Evolutionary conservation across 176 grass and related monocot genomes (phyloP), one percentile per base, ranked within the genome.

Genomic region (Carex littledalei): DNA sequence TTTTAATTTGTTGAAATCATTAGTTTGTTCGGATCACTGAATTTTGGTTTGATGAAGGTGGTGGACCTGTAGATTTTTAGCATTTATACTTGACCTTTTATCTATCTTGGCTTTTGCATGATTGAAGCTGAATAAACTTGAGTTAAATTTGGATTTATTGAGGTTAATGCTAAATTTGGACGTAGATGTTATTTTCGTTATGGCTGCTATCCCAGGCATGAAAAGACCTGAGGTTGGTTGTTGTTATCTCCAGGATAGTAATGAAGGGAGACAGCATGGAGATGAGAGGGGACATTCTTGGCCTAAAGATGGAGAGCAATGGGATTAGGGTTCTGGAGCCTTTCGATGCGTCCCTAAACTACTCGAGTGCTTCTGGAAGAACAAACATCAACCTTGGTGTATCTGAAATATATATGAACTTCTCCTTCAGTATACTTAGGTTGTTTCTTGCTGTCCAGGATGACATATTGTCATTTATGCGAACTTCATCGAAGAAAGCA

Each of bases 321-420:
- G 93, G 95, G 39, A 88, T 98, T 90, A 98, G 88, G 69, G 91
- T 98, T 84, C 84, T 98, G 74, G 95, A 98, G 79, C 95, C 95
- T 17, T 98, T 98, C 85, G 95, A 98, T 71, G 90, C 92, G 80
- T 84, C 86, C 8, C 49, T 97, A 63, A 91, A 94, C 89, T 93
- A 94, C 86, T 98, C 91, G 4, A 94, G 88, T 49, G 58, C 69
- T 22, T 93, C 91, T 88, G 95, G 92, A 49, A 94, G 90, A 85
- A 98, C 91, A 90, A 93, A 90, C 85, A 85, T 98, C 57, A 86
- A 94, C 84, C 80, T 94, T 74, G 75, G 92, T 78, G 83, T 98
- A 82, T 98, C 95, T 83, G 91, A 94, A 69, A 89, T 98, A 87
- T 90, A 90, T 90, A 93, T 98, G 92, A 98, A 98, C 87, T 98